These are phyloP conservation scores for Geotrichum klebahnii DNA, from an alignment of 1,139 yeast species.

Conservation along the genomic window DNA sequence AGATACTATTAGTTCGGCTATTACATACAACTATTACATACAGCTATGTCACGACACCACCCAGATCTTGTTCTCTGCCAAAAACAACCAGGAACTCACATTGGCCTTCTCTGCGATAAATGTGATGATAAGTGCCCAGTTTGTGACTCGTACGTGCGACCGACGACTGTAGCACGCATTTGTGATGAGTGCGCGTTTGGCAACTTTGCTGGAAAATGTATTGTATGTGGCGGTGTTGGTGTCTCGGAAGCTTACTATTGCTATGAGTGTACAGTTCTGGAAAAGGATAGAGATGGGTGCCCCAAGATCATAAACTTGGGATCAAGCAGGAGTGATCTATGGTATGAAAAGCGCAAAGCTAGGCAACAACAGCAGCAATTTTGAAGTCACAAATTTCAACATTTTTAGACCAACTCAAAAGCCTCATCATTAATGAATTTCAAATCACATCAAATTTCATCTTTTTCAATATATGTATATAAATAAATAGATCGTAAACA, in stretches of 20 bases:
- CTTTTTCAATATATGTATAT: neutral
- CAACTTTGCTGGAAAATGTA: conserved; percentile 58
- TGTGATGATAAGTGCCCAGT: conserved; percentile 92
- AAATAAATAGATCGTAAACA: neutral
- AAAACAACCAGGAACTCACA: conserved; percentile 73
- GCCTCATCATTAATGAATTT: neutral
- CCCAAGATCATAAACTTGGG: conserved; percentile 82
- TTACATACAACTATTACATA: too few relatives aligned
- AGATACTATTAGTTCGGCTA: too few relatives aligned
- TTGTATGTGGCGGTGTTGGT: conserved; percentile 65
- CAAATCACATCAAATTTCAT: neutral
- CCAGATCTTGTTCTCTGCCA: conserved; percentile 80
- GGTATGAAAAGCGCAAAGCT: conserved; percentile 52
- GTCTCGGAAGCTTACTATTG: conserved; percentile 76
- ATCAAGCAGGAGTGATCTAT: conserved; percentile 62
- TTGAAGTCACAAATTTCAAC: neutral
- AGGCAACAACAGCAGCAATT: conserved; percentile 15
- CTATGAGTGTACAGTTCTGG: conserved; percentile 74
- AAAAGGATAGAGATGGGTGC: conserved; percentile 88
- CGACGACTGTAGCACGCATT: conserved; percentile 63
- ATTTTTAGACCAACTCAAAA: too few relatives aligned
- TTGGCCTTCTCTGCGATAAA: conserved; percentile 71
- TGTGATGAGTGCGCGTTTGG: conserved; percentile 88
- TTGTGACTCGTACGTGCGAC: conserved; percentile 83
- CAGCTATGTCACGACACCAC: conserved; percentile 95